These are phyloP conservation scores for Cydonia oblonga DNA, from an alignment of 331 rosid genomes.

Conservation along the genomic window DNA sequence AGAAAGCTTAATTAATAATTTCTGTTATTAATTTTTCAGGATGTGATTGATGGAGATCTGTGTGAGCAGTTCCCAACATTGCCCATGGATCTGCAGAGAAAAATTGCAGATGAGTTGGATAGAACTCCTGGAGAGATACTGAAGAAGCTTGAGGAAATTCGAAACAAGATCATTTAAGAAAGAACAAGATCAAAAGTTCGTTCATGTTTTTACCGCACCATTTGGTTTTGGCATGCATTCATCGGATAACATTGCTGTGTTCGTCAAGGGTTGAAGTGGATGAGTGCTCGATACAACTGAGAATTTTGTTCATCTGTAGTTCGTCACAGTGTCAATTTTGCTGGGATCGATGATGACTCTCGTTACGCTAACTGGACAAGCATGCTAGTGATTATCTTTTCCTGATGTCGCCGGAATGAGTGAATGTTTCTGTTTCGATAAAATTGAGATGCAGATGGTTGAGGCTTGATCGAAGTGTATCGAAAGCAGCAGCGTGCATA, in stretches of 20 bases:
- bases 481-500: background rate
- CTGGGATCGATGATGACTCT: slow-evolving; percentile 12
- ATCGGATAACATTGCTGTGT: background rate
- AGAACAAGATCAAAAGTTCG: slow-evolving; percentile 26
- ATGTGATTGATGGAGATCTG: slow-evolving; percentile 96
- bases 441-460: background rate
- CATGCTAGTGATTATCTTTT: background rate
- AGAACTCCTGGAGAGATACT: slow-evolving; percentile 91
- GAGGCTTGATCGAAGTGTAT: background rate
- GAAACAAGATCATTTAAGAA: slow-evolving; percentile 77
- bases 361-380: slow-evolving; percentile 25
- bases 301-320: background rate
- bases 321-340: background rate
- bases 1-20: background rate
- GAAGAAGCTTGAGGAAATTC: slow-evolving; percentile 84
- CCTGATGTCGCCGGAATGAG: background rate
- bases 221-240: background rate
- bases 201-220: background rate
- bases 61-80: slow-evolving; percentile 94
- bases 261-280: background rate
- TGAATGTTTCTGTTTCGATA: background rate
- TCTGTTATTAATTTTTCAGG: slow-evolving; percentile 34
- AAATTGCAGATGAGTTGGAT: slow-evolving; percentile 91
- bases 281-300: background rate
- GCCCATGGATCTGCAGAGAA: slow-evolving; percentile 91